Conservation (phyloP, 495 filamentous ascomycete genomes). For the Penicillium longicatenatum region DNA sequence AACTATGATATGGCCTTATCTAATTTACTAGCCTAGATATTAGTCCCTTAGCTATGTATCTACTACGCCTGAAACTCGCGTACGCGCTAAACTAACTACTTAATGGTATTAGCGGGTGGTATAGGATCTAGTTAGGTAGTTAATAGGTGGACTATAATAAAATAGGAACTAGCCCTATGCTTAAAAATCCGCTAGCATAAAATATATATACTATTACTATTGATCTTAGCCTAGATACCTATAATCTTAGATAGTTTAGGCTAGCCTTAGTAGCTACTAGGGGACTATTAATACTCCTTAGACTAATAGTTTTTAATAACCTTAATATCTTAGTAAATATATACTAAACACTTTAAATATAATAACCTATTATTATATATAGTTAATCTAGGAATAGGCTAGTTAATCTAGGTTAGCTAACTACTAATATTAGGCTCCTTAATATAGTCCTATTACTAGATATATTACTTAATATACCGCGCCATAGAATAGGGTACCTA, state of each 20-base stretch:
- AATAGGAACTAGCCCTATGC: not conserved
- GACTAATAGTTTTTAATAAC: not conserved
- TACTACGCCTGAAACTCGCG: not conserved
- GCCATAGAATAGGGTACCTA: not conserved
- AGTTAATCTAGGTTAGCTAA: not conserved
- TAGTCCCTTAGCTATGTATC: not conserved
- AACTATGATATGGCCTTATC: not conserved
- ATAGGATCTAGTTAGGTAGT: not conserved
- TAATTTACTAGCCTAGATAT: not conserved
- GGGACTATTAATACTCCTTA: not conserved
- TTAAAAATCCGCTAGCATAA: not conserved
- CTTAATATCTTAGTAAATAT: too few relatives aligned
- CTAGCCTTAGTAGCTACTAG: not conserved
- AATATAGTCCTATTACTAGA: constrained; percentile 1
- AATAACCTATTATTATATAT: not conserved
- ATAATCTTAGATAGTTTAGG: not conserved
- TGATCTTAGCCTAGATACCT: not conserved
- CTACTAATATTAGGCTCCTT: not conserved
- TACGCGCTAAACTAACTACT: not conserved
- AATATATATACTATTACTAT: not conserved
- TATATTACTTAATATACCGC: not conserved
- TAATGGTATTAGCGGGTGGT: not conserved
- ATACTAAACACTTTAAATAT: not conserved
- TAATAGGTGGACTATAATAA: not conserved
- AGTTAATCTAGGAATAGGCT: not conserved